Evolutionary conservation across 805 yeast genomes (phyloP), one percentile per base, ranked within the genome.

Genomic region (Myxozyma vanderwaltii): DNA sequence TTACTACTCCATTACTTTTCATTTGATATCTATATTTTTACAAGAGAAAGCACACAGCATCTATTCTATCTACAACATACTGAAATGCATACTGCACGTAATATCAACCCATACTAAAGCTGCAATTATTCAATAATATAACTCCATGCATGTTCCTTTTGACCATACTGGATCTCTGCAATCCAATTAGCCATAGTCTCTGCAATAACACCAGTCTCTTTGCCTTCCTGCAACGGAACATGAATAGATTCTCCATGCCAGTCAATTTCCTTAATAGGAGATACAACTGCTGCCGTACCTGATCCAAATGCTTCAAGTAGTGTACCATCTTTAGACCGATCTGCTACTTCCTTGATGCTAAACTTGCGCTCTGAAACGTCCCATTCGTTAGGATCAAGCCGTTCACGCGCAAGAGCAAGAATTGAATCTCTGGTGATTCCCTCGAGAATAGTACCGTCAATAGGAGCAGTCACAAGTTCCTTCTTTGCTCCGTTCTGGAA

Each of bases 241-340:
- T 76, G 65, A 67, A 92, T 89, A 61, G 81, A 82, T 70, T 84
- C 74, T 52, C 86, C 95, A 60, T 81, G 79, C 84, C 85, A 92
- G 59, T 91, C 91, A 71, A 92, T 89, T 69, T 82, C 88, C 75
- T 87, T 85, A 71, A 92, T 90, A 68, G 98, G 98, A 38, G 96
- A 85, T 47, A 94, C 98, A 71, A 92, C 85, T 45, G 97, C 98
- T 61, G 99, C 98, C 58, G 99, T 92, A 70, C 99, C 99, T 21
- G 97, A 79, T 68, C 98, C 98, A 70, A 92, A 92, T 21, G 96
- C 96, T 80, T 94, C 99, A 7, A 91, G 82, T 69, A 92, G 81
- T 72, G 88, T 86, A 61, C 96, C 96, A 74, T 85, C 83, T 51
- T 76, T 78, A 48, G 96, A 87, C 68, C 84, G 84, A 69, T 87